Evolutionary conservation across 208 protist genomes (phyloP).

Genomic region (Acanthamoeba lenticulata): DNA sequence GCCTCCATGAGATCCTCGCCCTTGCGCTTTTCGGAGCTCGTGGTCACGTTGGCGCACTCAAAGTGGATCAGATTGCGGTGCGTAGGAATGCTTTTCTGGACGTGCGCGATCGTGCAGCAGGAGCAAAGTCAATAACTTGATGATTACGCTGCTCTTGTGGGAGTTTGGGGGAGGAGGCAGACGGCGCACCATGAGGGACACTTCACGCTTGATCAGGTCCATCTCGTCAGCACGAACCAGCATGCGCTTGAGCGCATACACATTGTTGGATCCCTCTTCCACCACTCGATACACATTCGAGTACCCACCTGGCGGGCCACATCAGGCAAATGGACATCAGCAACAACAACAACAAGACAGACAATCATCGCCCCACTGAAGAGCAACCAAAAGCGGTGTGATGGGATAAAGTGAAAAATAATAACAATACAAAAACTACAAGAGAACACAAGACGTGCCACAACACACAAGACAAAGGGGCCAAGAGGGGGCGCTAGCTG

Average conservation of each 20-base stretch:
- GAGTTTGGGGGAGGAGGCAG: neutral
- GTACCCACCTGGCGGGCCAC: neutral
- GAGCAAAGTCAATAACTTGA: neutral
- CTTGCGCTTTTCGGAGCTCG: neutral
- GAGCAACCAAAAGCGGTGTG: neutral
- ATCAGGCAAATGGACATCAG: neutral
- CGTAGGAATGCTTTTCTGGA: conserved; percentile 52
- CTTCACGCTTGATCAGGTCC: conserved; percentile 40
- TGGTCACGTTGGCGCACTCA: conserved; percentile 53
- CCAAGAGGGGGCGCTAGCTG: neutral
- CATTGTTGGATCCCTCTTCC: conserved; percentile 56
- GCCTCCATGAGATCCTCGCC: conserved; percentile 51
- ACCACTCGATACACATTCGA: conserved; percentile 58
- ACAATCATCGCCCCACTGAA: neutral
- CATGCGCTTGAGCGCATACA: conserved; percentile 56
- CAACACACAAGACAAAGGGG: neutral
- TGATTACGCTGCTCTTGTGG: neutral
- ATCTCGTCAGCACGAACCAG: neutral
- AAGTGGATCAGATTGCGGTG: conserved; percentile 56
- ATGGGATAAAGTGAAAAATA: neutral
- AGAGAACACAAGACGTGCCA: neutral
- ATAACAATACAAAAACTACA: neutral
- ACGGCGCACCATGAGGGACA: conserved; percentile 39
- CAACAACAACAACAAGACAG: neutral
- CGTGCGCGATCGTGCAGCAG: neutral